Base-by-base conservation (phyloP, 441 rosid species). In the Gossypium laxum region DNA sequence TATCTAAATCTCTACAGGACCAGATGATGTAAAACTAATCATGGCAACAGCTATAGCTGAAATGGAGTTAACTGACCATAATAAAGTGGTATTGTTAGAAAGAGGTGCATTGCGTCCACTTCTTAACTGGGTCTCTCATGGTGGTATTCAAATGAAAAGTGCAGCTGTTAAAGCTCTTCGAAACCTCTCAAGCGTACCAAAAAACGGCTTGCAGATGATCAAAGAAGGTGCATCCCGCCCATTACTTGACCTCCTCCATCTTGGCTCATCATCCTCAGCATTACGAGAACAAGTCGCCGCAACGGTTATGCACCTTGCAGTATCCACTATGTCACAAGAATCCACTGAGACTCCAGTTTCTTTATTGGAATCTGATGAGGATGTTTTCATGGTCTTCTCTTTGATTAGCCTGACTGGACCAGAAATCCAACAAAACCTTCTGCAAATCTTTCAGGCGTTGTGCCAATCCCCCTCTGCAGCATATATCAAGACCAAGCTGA, bases 21-120 rank as follows among this genome's bases (percentile, higher is more conserved):
- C 89, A 8, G 86, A 84, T 61, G 78, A 81, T 67, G 85, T 75
- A 22, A 82, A 85, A 78, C 67, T 65, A 75, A 24, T 14, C 54
- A 84, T 88, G 89, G 84, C 80, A 38, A 74, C 82, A 18, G 73
- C 89, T 77, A 65, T 88, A 78, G 88, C 82, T 58, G 89, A 88
- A 50, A 80, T 86, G 85, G 89, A 83, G 78, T 74, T 88, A 76
- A 82, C 88, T 18, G 88, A 84, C 73, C 84, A 84, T 76, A 84
- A 84, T 73, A 88, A 86, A 76, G 83, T 77, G 58, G 78, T 82
- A 55, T 69, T 88, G 64, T 77, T 80, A 63, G 86, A 84, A 77
- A 86, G 86, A 74, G 83, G 88, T 30, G 86, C 75, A 14, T 67
- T 88, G 55, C 71, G 54, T 73, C 86, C 89, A 8, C 88, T 88